These are phyloP conservation scores for Podila epigama DNA, from an alignment of 192 early-diverging fungal genomes.

Conservation along the genomic window DNA sequence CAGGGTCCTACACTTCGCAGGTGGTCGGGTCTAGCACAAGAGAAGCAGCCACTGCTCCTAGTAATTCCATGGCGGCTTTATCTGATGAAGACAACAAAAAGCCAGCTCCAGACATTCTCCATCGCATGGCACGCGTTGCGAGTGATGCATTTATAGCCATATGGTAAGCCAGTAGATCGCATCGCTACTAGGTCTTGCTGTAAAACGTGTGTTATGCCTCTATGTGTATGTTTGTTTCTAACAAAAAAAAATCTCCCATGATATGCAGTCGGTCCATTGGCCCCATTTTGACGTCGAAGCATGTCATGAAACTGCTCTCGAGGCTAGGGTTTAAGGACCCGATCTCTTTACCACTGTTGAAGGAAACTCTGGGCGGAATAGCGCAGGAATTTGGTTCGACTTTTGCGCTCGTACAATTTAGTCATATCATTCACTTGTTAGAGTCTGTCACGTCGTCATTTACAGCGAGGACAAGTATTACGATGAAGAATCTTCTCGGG, in stretches of 20 bases:
- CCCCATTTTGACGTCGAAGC: slow-evolving; percentile 62
- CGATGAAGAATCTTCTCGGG: slow-evolving; percentile 25
- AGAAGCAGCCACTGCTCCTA: background rate
- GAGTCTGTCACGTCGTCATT: slow-evolving; percentile 30
- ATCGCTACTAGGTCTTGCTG: too few species aligned
- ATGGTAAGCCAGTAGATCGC: too few species aligned
- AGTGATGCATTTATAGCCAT: slow-evolving; percentile 59
- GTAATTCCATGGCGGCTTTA: too few species aligned
- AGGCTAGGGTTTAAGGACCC: slow-evolving; percentile 59
- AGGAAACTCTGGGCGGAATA: slow-evolving; percentile 53
- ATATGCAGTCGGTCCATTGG: slow-evolving; percentile 52
- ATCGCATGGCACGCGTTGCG: slow-evolving; percentile 44
- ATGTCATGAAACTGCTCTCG: slow-evolving; percentile 62
- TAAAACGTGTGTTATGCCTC: background rate
- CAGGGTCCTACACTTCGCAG: slow-evolving; percentile 1
- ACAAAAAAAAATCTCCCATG: background rate
- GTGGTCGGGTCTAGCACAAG: background rate
- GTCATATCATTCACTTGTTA: slow-evolving; percentile 58
- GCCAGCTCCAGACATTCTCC: background rate
- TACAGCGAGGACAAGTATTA: slow-evolving; percentile 36
- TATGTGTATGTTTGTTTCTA: background rate
- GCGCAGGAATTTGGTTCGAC: slow-evolving; percentile 63
- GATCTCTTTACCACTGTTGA: slow-evolving; percentile 33
- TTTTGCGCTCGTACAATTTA: slow-evolving; percentile 61
- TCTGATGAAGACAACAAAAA: slow-evolving; percentile 15